Base-by-base conservation (phyloP, 2,329 filamentous ascomycete genomes). In the Cyphellophora attinorum region DNA sequence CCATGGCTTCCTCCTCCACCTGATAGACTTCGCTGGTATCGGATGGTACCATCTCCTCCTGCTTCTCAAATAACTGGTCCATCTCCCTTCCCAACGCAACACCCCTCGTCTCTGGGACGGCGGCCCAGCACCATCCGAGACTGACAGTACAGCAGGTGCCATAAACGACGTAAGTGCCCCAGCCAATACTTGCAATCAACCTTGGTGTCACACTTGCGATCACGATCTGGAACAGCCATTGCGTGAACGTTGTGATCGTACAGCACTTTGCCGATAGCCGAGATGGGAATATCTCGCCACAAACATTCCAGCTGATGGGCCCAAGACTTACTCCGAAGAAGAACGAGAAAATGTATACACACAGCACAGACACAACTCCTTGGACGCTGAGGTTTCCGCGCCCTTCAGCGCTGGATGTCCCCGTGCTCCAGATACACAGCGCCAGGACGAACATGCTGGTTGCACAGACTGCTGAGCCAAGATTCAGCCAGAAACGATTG, bases 241-340 rank as follows among this genome's bases (percentile, higher is more conserved):
- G 41, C 8, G 36, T 39, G 31, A 28, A 41, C 11, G 41, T 44
- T 31, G 39, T 44, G 8, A 41, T 16, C 16, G 41, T 38, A 27
- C 41, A 43, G 25, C 33, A 36, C 32, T 38, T 17, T 5, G 38
- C 35, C 16, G 36, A 40, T 19, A 43, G 23, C 14, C 32, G 30
- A 3, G 38, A 38, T 11, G 40, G 40, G 19, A 43, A 43, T 23
- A 43, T 43, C 38, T 40, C 38, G 6, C 28, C 29, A 27, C 40
- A 44, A n/a, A 44, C 36, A 31, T 41, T 44, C 41, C 38, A 44
- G 15, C 25, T 27, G 13, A 44, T 44, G 3, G 41, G 41, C 5
- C 41, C 41, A 12, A 34, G 31, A 5, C 38, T 41, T 12, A 44
- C 29, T 15, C 41, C 41, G 16, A 44, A 44, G 11, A 35, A 31